Evolutionary conservation across 2,329 filamentous ascomycete species (phyloP), one percentile per base, ranked within the genome.

Genomic region (Phialophora macrospora): DNA sequence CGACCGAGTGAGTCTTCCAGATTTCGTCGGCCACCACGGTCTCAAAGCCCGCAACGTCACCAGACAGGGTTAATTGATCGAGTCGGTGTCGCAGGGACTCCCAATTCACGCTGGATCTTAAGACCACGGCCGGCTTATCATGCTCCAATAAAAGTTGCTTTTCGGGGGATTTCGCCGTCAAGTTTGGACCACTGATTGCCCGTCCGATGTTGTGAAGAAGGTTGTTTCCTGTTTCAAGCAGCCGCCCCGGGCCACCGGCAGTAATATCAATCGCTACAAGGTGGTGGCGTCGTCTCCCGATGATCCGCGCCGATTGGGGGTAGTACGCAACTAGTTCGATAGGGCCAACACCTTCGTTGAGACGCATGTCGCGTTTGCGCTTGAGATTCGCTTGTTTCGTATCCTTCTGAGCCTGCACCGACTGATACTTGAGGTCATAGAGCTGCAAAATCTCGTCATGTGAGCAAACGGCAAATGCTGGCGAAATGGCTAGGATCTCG

Each of bases 401-500:
- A 14, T 76, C 66, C 59, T 80, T 77, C 60, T 77, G 78, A 60
- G 78, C 77, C 67, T 81, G 80, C 14, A 81, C 73, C 1, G 80
- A 80, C 66, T 78, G 76, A 68, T 80, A 82, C 55, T 80, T 77
- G n/a, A 80, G 77, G 68, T 82, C 80, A 61, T 81, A 80, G 6
- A 82, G 70, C 2, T 77, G 79, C 26, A 83, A 71, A n/a, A 77
- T 72, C 17, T 78, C 79, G 46, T 77, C 72, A 26, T 75, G 77
- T 8, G 77, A 77, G 8, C 74, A 79, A 59, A 81, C 79, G 12
- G 81, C 75, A 59, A 67, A 67, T 12, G 60, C 61, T n/a, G 57
- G 55, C 17, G 62, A 64, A 30, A 67, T 62, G 24, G 67, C 52
- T 26, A 71, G 62, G 44, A 64, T 68, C 24, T 69, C 64, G 34